These are phyloP conservation scores for Endoconidiophora polonica DNA, from an alignment of 2,329 filamentous ascomycete genomes.

Conservation along the genomic window DNA sequence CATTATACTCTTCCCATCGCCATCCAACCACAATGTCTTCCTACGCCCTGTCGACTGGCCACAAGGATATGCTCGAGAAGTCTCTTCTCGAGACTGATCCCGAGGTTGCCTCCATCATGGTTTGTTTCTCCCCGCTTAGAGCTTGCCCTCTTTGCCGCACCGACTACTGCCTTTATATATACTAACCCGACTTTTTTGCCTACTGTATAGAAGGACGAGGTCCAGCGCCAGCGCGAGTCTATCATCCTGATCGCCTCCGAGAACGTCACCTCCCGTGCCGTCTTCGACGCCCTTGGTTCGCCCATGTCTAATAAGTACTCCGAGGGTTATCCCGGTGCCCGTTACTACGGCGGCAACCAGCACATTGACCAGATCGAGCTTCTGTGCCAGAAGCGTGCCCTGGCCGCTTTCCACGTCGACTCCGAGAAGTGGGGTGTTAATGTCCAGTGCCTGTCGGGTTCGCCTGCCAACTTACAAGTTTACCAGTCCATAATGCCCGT, in stretches of 20 bases:
- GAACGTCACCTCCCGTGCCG: slow-evolving; percentile 96
- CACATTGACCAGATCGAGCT: slow-evolving; percentile 94
- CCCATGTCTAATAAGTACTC: slow-evolving; percentile 99
- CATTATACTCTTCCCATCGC: slow-evolving; percentile 2
- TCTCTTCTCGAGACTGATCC: slow-evolving; percentile 80
- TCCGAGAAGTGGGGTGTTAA: slow-evolving; percentile 93
- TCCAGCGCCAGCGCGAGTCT: slow-evolving; percentile 93
- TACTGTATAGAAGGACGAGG: slow-evolving; percentile 57
- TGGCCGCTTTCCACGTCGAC: slow-evolving; percentile 79
- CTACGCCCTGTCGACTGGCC: slow-evolving; percentile 36
- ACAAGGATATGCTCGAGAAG: slow-evolving; percentile 80
- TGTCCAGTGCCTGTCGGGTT: slow-evolving; percentile 84
- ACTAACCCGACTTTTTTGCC: slow-evolving; percentile 8
- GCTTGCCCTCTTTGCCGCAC: not conserved
- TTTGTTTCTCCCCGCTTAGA: slow-evolving; percentile 26
- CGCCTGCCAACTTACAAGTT: slow-evolving; percentile 91
- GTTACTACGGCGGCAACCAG: slow-evolving; percentile 99
- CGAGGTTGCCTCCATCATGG: slow-evolving; percentile 94
- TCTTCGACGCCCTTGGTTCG: slow-evolving; percentile 90
- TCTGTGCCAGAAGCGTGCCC: slow-evolving; percentile 84
- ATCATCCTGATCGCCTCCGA: slow-evolving; percentile 98
- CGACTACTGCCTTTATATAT: slow-evolving; percentile 1
- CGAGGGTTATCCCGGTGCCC: slow-evolving; percentile 91
- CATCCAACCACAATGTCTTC: slow-evolving; percentile 23
- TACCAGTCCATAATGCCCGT: slow-evolving; percentile 95